These are phyloP conservation scores for Miamiensis avidus DNA, from an alignment of 169 alveolate species.

Conservation along the genomic window DNA sequence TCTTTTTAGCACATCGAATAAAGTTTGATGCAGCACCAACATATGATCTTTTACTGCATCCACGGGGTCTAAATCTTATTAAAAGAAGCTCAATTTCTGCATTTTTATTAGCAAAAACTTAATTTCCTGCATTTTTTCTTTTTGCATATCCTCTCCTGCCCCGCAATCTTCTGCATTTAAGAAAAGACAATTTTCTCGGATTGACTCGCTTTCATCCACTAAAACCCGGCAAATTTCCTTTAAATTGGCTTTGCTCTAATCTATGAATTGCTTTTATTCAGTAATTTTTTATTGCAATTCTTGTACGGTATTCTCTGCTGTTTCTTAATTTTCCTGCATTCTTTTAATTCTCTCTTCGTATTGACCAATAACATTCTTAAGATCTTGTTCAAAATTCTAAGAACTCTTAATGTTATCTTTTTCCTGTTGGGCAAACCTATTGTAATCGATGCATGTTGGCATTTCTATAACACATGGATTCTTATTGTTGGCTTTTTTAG, in stretches of 20 bases:
- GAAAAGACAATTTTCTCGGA: background rate
- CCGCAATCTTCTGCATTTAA: background rate
- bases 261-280: background rate
- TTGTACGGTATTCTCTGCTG: no score
- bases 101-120: no score
- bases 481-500: no score
- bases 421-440: background rate
- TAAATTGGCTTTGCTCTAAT: background rate
- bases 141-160: background rate
- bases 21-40: background rate
- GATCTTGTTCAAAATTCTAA: background rate
- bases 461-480: no score
- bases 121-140: background rate
- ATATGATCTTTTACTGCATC: background rate
- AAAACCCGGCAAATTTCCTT: no score
- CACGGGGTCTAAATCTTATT: background rate
- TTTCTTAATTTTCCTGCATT: background rate
- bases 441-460: no score
- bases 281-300: background rate
- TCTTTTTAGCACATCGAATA: background rate
- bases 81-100: background rate
- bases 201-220: background rate
- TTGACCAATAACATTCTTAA: background rate
- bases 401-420: background rate
- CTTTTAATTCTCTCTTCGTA: background rate